Base-by-base conservation (phyloP, 805 yeast species). In the Kodamaea nitidulidarum region DNA sequence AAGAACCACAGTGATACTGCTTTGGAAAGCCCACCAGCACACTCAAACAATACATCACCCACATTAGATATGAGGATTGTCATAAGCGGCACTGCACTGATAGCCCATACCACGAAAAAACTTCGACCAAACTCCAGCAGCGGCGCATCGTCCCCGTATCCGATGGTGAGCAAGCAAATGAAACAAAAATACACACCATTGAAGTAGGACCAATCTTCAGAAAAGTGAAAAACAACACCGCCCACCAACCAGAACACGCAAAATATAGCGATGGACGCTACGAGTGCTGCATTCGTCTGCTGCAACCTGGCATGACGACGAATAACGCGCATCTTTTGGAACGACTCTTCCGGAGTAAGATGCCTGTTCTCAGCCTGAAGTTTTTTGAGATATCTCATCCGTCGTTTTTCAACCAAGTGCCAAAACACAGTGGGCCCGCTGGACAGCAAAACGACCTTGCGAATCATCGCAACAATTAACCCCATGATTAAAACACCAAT, bases 21-120 rank as follows among this genome's bases (percentile, higher is more conserved):
- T 24, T 28, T 25, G 31, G 48, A 41, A n/a, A 52, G 32, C 20
- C 39, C 33, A 22, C 48, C 48, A 8, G 59, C 60, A 31, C 53
- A 36, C 21, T 56, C 55, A 54, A 73, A 65, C 6, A 79, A 48
- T 12, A 75, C 65, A 54, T 85, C 95, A 45, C 91, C 86, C 34
- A 82, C 64, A 38, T 77, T 79, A 1, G 90, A 80, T 28, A 87
- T 77, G 40, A 87, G 67, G 12, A 82, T 80, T 2, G 95, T 84
- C 95, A 88, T 87, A 37, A 87, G 66, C 1, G 96, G 96, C 15
- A 88, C 81, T 0, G 96, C 95, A 5, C 79, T 65, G 15, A 88
- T 55, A 0, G 88, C 83, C 96, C 96, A 88, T 7, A 78, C 60
- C 6, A 85, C 78, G 50, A 88, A 88, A 48, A 87, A 77, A 1